Conservation (phyloP, 176 grass and related monocot genomes). For the Carex scoparia region DNA sequence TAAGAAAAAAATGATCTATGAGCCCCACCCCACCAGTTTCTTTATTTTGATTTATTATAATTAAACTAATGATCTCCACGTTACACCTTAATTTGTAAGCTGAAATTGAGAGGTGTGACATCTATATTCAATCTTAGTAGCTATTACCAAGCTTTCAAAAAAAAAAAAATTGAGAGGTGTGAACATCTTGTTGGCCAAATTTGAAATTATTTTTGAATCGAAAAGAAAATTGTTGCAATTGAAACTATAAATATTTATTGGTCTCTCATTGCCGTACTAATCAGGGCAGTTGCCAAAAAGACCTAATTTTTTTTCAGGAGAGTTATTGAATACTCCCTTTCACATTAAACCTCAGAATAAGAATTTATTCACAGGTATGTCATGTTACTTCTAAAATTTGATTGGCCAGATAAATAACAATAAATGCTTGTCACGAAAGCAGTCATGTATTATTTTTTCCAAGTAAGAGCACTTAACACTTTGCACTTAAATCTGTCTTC, state of each 20-base stretch:
- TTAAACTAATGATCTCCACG: background rate
- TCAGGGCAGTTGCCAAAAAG: background rate
- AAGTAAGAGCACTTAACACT: background rate
- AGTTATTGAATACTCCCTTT: background rate
- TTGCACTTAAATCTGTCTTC: too few relatives aligned
- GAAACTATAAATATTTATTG: background rate
- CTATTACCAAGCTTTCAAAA: too few relatives aligned
- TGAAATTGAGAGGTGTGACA: background rate
- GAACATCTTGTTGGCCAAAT: background rate
- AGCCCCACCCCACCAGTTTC: background rate
- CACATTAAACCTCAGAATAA: background rate
- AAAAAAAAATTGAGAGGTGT: background rate
- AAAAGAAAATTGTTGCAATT: background rate
- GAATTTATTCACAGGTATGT: background rate
- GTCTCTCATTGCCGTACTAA: background rate
- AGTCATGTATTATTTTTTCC: background rate
- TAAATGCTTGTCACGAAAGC: constrained; percentile 3
- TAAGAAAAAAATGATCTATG: background rate
- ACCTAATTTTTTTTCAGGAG: background rate
- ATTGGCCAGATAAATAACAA: background rate
- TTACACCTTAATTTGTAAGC: background rate
- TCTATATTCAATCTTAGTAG: background rate
- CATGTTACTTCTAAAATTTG: background rate
- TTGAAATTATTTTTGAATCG: background rate
- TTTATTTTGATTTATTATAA: background rate